Evolutionary conservation across 257 asterid genomes (phyloP).

Genomic region (Solanum corneliomulleri): DNA sequence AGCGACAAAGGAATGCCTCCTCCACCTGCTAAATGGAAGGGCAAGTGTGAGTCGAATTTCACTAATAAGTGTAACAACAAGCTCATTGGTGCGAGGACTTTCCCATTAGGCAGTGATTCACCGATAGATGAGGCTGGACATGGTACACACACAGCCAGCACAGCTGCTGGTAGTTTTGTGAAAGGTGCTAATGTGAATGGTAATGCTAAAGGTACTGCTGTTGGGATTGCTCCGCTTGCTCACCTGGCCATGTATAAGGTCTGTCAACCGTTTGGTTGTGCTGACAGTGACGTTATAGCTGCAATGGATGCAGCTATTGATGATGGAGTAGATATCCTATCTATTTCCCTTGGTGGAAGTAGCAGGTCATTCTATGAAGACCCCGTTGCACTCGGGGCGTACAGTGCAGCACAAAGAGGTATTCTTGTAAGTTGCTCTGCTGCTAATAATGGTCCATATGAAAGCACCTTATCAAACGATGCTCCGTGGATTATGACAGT

Average conservation of each 20-base stretch:
- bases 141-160: background rate
- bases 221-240: background rate
- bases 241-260: background rate
- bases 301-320: background rate
- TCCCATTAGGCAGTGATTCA: background rate
- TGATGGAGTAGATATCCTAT: background rate
- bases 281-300: background rate
- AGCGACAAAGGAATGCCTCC: background rate
- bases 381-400: background rate
- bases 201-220: background rate
- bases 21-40: background rate
- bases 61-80: background rate
- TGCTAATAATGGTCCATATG: background rate
- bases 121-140: background rate
- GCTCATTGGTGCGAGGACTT: background rate
- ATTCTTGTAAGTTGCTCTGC: background rate
- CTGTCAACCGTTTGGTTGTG: background rate
- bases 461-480: background rate
- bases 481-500: background rate
- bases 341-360: background rate
- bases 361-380: background rate
- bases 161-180: background rate
- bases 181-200: background rate
- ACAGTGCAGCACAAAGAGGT: background rate
- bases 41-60: background rate